Percentiles rank a stretch among this genome's conserved stretches.
phyloP scores from a whole-genome alignment of 768 basidiomycete genomes.

The Sarcomyxa edulis region DNA sequence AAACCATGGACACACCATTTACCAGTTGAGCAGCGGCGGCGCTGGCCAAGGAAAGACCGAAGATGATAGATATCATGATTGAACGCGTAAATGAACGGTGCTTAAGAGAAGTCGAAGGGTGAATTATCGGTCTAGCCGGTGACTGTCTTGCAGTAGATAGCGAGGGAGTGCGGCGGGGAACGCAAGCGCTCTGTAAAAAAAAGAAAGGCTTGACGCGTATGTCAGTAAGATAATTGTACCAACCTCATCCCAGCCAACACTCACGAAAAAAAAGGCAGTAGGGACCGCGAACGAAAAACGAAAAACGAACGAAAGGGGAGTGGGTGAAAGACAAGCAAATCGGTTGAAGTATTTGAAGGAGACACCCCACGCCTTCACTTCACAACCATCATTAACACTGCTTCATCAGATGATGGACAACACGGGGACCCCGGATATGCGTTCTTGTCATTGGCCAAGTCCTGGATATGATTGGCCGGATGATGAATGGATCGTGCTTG shows the following conservation, averaged over 20 bases:
- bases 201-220: not conserved
- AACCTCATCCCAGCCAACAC: constrained; percentile 5
- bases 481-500: too few species aligned
- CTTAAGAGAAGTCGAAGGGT: constrained; percentile 28
- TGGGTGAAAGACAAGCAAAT: constrained; percentile 14
- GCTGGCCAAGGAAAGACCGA: constrained; percentile 54
- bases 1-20: constrained; percentile 38
- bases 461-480: too few species aligned
- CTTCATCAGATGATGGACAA: too few species aligned
- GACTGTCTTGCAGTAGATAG: constrained; percentile 63
- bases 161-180: constrained; percentile 35
- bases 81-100: constrained; percentile 44
- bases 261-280: constrained; percentile 7
- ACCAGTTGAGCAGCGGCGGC: constrained; percentile 54
- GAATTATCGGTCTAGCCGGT: constrained; percentile 69
- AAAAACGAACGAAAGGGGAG: constrained; percentile 36
- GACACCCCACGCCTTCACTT: too few species aligned
- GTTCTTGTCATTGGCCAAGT: too few species aligned
- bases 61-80: constrained; percentile 59
- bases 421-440: too few species aligned
- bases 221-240: not conserved
- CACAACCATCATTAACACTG: too few species aligned
- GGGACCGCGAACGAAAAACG: constrained; percentile 39
- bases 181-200: constrained; percentile 39
- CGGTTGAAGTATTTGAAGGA: constrained; percentile 30